Evolutionary conservation across 192 early-diverging fungal species (phyloP), one percentile per base, ranked within the genome.

Genomic region (Funneliformis mosseae): DNA sequence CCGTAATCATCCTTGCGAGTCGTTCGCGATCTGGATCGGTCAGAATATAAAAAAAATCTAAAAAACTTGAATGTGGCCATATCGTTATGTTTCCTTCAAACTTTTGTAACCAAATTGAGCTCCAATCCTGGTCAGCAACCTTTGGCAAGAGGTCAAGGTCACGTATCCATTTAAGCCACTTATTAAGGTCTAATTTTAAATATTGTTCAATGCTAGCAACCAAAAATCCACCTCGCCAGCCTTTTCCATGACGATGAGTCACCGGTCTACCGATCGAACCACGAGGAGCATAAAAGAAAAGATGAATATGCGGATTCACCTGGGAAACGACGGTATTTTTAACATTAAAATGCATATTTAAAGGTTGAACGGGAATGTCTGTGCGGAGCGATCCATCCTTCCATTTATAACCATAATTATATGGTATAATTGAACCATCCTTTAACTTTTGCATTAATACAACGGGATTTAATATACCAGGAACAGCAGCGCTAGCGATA

Each of bases 211-310:
- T 81, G 0, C 91, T 89, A 5, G 94, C 92, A 0, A 91, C 88
- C 21, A 97, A 41, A 83, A 96, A 97, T n/a, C 96, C 96, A 55
- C 97, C 97, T 21, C 96, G 89, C 95, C 95, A 96, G n/a, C 92
- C 92, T 59, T 88, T 87, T 39, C 95, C 94, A 50, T 80, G 77
- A n/a, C 91, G 83, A 81, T 93, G 92, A 16, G 90, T 88, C 9
- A 91, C 90, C 21, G 96, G 96, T 80, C 89, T 86, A 71, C 96
- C 96, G 18, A 94, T 82, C 25, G 89, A 86, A 18, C 96, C 95
- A 82, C 91, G 84, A 48, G 91, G 87, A n/a, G 92, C 90, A 84
- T 93, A 96, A 77, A 96, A 96, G 87, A 97, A 97, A 82, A 94
- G 69, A 21, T 91, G 85, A 11, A 99, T 87, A 84, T 97, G 96